Percentiles rank a stretch among this genome's conserved stretches.
Conservation (phyloP, 1,139 yeast genomes). For the Scheffersomyces lignicola region DNA sequence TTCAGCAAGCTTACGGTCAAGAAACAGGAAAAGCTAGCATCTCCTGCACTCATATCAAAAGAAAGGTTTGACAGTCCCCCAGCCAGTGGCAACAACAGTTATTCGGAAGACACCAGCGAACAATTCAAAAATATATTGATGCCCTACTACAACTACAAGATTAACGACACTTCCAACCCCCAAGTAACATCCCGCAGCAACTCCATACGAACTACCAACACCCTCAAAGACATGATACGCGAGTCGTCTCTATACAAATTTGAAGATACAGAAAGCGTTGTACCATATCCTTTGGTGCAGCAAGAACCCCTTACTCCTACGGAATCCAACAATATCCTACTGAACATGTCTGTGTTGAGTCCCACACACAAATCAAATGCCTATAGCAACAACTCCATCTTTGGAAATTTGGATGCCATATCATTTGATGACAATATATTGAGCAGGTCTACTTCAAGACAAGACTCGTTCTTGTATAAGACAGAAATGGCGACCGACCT, state of each 20-base stretch:
- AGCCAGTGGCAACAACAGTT: neutral
- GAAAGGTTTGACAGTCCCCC: neutral
- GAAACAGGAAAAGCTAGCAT: neutral
- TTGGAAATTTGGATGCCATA: constrained; percentile 8
- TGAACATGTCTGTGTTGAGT: neutral
- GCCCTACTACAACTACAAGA: constrained; percentile 1
- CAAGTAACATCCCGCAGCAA: neutral
- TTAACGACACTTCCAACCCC: neutral
- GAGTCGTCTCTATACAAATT: constrained; percentile 3
- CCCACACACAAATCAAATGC: neutral
- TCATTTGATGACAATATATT: constrained; percentile 18
- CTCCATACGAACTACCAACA: neutral
- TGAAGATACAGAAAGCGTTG: neutral
- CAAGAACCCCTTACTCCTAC: neutral
- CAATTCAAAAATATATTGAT: neutral
- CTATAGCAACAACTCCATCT: constrained; percentile 2
- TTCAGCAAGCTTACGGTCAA: neutral
- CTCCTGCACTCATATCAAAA: neutral
- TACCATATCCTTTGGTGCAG: neutral
- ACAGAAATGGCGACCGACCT: constrained; percentile 12
- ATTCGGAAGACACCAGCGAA: neutral
- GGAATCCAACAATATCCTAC: neutral
- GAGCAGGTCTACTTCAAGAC: constrained; percentile 22
- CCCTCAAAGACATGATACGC: constrained; percentile 4
- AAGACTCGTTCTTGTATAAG: constrained; percentile 10